Evolutionary conservation across 179 eudicot genomes (phyloP).

Genomic region (Patellifolia procumbens): DNA sequence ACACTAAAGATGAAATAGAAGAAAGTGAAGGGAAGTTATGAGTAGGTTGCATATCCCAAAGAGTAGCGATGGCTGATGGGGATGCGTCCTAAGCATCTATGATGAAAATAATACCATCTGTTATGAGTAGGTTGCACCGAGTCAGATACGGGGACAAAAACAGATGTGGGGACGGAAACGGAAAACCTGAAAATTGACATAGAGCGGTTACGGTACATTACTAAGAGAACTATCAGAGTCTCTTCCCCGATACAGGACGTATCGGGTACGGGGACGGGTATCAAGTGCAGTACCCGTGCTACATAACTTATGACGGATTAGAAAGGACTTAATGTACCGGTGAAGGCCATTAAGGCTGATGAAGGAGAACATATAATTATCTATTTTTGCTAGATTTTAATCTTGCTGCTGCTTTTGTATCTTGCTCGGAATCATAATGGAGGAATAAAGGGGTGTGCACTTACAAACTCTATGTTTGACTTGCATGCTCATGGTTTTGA

Average conservation of each 20-base stretch:
- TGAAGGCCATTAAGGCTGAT: not conserved
- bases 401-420: not conserved
- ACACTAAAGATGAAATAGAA: not conserved
- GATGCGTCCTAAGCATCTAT: not conserved
- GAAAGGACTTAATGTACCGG: not conserved
- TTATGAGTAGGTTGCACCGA: too few species aligned
- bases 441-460: constrained; percentile 9
- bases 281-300: too few species aligned
- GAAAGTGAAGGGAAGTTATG: not conserved
- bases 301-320: too few species aligned
- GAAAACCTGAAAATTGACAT: too few species aligned
- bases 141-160: too few species aligned
- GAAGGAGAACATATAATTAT: not conserved
- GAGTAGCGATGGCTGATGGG: too few species aligned
- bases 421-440: not conserved
- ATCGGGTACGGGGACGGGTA: too few species aligned
- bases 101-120: not conserved
- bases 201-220: too few species aligned
- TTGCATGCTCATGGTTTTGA: not conserved
- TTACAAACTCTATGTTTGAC: not conserved
- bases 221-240: too few species aligned
- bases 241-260: too few species aligned
- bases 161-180: too few species aligned
- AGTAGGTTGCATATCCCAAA: too few species aligned
- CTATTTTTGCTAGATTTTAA: not conserved